phyloP scores from a whole-genome alignment of 176 grass and related monocot species.

The Triticum aestivum region DNA sequence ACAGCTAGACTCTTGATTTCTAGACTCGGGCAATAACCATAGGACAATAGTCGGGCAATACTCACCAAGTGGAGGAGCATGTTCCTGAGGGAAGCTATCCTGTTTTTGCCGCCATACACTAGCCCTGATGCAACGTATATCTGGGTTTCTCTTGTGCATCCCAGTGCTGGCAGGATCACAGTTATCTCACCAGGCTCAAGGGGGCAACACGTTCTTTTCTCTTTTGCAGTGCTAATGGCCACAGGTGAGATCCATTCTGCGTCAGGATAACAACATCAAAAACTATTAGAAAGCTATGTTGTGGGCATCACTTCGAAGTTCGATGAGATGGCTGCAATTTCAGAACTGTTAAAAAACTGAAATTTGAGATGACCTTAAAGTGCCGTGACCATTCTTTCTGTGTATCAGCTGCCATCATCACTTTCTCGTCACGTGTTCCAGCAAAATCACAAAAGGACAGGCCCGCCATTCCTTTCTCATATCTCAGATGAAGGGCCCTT shows the following conservation, averaged over 20 bases:
- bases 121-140: constrained; percentile 93
- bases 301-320: neutral
- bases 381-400: constrained; percentile 94
- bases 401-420: constrained; percentile 82
- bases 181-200: constrained; percentile 90
- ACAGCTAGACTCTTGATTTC: neutral
- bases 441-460: constrained; percentile 85
- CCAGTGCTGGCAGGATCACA: constrained; percentile 76
- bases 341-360: neutral
- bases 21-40: neutral
- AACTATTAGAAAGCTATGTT: neutral
- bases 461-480: constrained; percentile 82
- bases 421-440: constrained; percentile 70
- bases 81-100: constrained; percentile 87
- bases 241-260: constrained; percentile 94
- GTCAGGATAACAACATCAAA: constrained; percentile 3
- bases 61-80: constrained; percentile 94
- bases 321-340: neutral
- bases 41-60: neutral
- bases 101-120: constrained; percentile 89
- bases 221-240: constrained; percentile 82
- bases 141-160: constrained; percentile 79
- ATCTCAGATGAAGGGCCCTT: constrained; percentile 85
- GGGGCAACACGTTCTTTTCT: constrained; percentile 90
- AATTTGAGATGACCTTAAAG: constrained; percentile 57